Conservation (phyloP, 345 rosid genomes). For the Sonneratia alba region DNA sequence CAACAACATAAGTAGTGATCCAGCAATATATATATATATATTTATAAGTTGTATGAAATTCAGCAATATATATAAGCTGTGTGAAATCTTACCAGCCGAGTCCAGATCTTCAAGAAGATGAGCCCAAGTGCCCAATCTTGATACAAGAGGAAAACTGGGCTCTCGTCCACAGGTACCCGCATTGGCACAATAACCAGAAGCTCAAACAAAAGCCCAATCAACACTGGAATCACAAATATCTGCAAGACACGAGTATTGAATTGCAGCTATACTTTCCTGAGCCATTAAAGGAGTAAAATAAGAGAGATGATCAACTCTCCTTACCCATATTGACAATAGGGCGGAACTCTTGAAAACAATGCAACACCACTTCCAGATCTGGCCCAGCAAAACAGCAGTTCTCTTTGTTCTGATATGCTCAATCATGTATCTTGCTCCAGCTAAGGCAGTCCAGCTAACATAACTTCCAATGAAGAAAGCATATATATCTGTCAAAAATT, state of each 20-base stretch:
- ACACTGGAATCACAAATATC: slow-evolving; percentile 90
- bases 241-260: slow-evolving; percentile 15
- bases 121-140: slow-evolving; percentile 99
- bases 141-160: slow-evolving; percentile 96
- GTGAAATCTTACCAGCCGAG: slow-evolving; percentile 58
- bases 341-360: slow-evolving; percentile 77
- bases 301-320: slow-evolving; percentile 4
- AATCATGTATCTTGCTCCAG: slow-evolving; percentile 79
- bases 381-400: slow-evolving; percentile 53
- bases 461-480: slow-evolving; percentile 94
- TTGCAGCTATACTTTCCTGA: background rate
- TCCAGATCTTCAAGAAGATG: slow-evolving; percentile 97
- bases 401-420: slow-evolving; percentile 74
- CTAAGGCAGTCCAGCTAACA: slow-evolving; percentile 76
- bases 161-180: slow-evolving; percentile 99
- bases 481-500: slow-evolving; percentile 52
- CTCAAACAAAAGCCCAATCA: slow-evolving; percentile 92
- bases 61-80: background rate
- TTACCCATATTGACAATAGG: slow-evolving; percentile 88
- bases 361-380: slow-evolving; percentile 83
- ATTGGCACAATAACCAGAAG: slow-evolving; percentile 95
- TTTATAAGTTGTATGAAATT: no score
- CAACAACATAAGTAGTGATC: no score
- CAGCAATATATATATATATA: background rate
- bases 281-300: background rate